Percentiles rank a stretch among this genome's conserved stretches.
These are phyloP conservation scores for Debaryomyces singareniensis DNA, from an alignment of 1,139 yeast genomes.

Conservation along the genomic window DNA sequence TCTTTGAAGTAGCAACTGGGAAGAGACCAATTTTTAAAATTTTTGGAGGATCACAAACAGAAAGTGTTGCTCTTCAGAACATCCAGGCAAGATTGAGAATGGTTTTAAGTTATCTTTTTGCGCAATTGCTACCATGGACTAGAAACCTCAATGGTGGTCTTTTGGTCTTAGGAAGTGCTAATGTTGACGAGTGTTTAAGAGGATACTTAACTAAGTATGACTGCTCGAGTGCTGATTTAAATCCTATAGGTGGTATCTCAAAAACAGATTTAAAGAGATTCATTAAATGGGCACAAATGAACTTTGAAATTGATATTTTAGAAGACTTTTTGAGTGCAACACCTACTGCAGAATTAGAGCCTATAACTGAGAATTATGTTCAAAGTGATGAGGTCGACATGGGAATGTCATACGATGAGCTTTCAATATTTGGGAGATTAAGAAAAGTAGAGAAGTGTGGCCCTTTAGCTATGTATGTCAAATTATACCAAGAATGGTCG, in stretches of 20 bases:
- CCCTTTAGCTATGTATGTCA: constrained; percentile 89
- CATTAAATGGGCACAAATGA: constrained; percentile 67
- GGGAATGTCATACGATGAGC: constrained; percentile 97
- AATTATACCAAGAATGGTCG: constrained; percentile 88
- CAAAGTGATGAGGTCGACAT: constrained; percentile 96
- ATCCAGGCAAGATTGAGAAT: constrained; percentile 93
- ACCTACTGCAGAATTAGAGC: constrained; percentile 97
- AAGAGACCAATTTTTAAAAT: constrained; percentile 81
- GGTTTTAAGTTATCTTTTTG: constrained; percentile 90
- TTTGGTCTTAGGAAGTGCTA: constrained; percentile 89
- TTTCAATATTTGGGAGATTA: constrained; percentile 84
- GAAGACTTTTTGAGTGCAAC: constrained; percentile 78
- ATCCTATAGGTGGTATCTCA: constrained; percentile 96
- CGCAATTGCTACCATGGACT: constrained; percentile 94
- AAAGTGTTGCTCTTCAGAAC: constrained; percentile 89
- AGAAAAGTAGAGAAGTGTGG: constrained; percentile 94
- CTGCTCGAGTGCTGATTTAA: constrained; percentile 93
- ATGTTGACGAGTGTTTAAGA: constrained; percentile 94
- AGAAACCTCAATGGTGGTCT: constrained; percentile 71
- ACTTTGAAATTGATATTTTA: constrained; percentile 72
- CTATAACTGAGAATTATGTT: constrained; percentile 83
- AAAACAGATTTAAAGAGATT: constrained; percentile 85
- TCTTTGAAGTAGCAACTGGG: constrained; percentile 88
- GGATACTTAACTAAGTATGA: constrained; percentile 96
- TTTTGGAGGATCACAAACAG: constrained; percentile 89